phyloP scores from a whole-genome alignment of 2,329 filamentous ascomycete species.

The Cercospora janseana region DNA sequence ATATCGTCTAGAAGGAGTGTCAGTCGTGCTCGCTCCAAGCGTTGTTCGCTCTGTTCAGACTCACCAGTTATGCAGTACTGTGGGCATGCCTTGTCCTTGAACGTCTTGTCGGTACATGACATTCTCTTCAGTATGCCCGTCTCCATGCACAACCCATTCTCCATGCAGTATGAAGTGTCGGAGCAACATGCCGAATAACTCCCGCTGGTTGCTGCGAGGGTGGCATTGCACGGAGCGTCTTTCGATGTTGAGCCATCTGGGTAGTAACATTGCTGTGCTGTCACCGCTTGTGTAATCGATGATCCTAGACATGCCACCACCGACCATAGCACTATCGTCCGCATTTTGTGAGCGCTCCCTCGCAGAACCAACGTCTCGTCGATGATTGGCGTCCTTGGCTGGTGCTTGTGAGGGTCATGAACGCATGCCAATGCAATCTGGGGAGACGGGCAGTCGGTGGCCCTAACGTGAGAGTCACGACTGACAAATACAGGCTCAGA shows the following conservation, averaged over 20 bases:
- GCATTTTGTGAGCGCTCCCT: constrained; percentile 2
- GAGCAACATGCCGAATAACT: constrained; percentile 21
- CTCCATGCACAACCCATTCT: constrained; percentile 22
- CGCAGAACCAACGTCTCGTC: too few relatives aligned
- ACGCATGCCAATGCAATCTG: too few relatives aligned
- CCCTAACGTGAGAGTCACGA: too few relatives aligned
- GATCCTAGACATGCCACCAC: background rate
- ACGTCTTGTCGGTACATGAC: constrained; percentile 22
- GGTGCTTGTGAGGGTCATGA: too few relatives aligned
- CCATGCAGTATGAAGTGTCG: constrained; percentile 21
- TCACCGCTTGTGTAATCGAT: background rate
- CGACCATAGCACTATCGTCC: background rate
- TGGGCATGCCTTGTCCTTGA: constrained; percentile 14
- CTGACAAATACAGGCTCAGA: too few relatives aligned
- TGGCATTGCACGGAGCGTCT: constrained; percentile 22
- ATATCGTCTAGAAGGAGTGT: constrained; percentile 14
- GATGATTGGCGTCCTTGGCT: too few relatives aligned
- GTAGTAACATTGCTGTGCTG: constrained; percentile 22
- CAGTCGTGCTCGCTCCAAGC: background rate
- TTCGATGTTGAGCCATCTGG: constrained; percentile 19
- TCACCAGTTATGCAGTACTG: constrained; percentile 24
- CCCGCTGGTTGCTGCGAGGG: constrained; percentile 7
- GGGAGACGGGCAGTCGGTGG: too few relatives aligned
- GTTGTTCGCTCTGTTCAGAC: background rate
- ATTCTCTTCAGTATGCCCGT: constrained; percentile 20